Conservation (phyloP, 352 stramenopile genomes). For the Globisporangium uncinulatum region DNA sequence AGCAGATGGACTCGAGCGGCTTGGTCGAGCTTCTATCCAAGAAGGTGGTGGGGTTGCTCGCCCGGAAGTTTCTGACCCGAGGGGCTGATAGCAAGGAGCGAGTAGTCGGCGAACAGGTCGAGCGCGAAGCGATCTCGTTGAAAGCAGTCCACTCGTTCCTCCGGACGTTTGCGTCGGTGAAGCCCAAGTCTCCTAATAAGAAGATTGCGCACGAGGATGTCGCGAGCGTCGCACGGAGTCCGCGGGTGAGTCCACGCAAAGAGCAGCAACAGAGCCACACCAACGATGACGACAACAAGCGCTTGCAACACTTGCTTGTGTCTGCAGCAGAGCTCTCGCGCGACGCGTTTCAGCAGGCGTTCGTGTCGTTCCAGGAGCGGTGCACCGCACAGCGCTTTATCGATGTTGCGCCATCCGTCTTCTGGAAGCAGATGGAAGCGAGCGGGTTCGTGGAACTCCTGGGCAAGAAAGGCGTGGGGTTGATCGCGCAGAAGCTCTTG, state of each 20-base stretch:
- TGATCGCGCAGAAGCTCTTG: conserved; percentile 30
- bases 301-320: conserved; percentile 7
- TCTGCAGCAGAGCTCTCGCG: conserved; percentile 25
- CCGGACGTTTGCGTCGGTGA: conserved; percentile 4
- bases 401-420: conserved; percentile 17
- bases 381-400: conserved; percentile 33
- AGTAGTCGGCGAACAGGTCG: conserved; percentile 2
- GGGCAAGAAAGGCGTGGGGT: conserved; percentile 22
- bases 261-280: neutral
- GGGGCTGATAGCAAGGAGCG: conserved; percentile 1
- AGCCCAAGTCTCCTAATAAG: neutral
- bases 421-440: conserved; percentile 37
- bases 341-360: conserved; percentile 19
- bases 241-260: neutral
- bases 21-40: conserved; percentile 36
- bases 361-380: conserved; percentile 33
- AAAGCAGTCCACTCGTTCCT: conserved; percentile 22
- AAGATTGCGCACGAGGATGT: neutral
- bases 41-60: conserved; percentile 22
- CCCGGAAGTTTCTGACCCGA: conserved; percentile 28
- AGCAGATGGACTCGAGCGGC: conserved; percentile 40
- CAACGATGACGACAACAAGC: neutral
- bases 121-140: conserved; percentile 17
- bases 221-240: neutral
- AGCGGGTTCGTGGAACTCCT: conserved; percentile 30